These are phyloP conservation scores for Rhizophagus prolifer DNA, from an alignment of 192 early-diverging fungal genomes.

Conservation along the genomic window DNA sequence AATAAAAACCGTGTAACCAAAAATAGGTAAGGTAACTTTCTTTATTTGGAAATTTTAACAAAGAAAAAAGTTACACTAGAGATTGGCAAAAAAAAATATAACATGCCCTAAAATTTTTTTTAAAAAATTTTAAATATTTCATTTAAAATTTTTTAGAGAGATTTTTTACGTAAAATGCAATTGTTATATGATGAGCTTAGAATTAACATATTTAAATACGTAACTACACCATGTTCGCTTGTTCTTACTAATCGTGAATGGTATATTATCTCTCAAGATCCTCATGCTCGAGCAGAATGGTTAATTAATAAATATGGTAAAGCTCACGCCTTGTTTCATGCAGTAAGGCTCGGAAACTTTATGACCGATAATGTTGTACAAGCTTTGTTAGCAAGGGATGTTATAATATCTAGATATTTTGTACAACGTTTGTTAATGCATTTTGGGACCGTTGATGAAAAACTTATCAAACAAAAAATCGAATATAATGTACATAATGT, in stretches of 20 bases:
- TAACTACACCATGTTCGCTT: too few relatives aligned
- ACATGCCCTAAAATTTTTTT: too few relatives aligned
- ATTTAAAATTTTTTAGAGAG: too few relatives aligned
- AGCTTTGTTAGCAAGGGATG: not conserved
- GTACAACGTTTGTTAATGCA: slow-evolving; percentile 15
- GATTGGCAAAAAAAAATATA: too few relatives aligned
- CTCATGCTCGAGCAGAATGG: not conserved
- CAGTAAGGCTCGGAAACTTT: not conserved
- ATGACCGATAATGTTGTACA: not conserved
- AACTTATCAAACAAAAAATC: not conserved
- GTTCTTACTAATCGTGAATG: too few relatives aligned
- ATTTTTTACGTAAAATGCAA: too few relatives aligned
- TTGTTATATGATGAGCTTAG: not conserved
- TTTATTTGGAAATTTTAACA: too few relatives aligned
- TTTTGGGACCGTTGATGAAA: not conserved
- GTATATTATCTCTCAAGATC: too few relatives aligned
- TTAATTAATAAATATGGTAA: not conserved
- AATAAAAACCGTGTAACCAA: too few relatives aligned
- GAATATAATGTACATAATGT: not conserved
- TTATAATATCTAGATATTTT: slow-evolving; percentile 5
- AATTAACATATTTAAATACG: not conserved
- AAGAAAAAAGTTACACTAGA: too few relatives aligned
- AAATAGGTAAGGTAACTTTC: too few relatives aligned
- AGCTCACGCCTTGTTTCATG: slow-evolving; percentile 19
- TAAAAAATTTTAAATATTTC: too few relatives aligned